Conservation (phyloP, 768 basidiomycete genomes). For the Leccinum aurantiacum region DNA sequence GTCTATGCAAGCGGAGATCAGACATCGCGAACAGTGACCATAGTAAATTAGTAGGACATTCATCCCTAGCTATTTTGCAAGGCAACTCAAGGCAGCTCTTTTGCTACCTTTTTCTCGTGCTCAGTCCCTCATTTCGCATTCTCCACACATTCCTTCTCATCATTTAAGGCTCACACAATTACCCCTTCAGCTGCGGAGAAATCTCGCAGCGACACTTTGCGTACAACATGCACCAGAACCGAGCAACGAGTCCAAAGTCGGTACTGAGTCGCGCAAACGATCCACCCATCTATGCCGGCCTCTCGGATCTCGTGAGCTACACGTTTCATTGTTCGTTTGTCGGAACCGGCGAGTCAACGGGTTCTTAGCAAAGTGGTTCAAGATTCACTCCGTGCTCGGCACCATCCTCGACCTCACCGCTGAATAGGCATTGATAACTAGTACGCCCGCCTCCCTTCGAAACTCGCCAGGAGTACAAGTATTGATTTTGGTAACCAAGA, state of each 20-base stretch:
- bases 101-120: slow-evolving; percentile 9
- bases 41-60: too few relatives aligned
- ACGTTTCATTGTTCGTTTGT: background rate
- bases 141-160: background rate
- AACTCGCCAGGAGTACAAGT: slow-evolving; percentile 63
- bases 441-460: slow-evolving; percentile 56
- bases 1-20: too few relatives aligned
- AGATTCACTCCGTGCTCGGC: slow-evolving; percentile 89
- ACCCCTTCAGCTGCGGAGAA: slow-evolving; percentile 4
- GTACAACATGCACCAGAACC: background rate
- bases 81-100: background rate
- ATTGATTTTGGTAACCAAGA: slow-evolving; percentile 84
- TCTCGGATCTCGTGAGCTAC: slow-evolving; percentile 80
- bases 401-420: slow-evolving; percentile 96
- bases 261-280: slow-evolving; percentile 20
- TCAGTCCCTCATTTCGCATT: background rate
- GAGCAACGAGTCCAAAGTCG: slow-evolving; percentile 6
- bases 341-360: slow-evolving; percentile 60
- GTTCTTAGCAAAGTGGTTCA: slow-evolving; percentile 80
- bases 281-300: slow-evolving; percentile 72
- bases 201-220: too few relatives aligned
- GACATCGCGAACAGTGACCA: too few relatives aligned
- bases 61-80: too few relatives aligned
- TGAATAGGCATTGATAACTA: slow-evolving; percentile 94
- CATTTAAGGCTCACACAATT: background rate